Percentiles rank a stretch among this genome's conserved stretches.
Conservation (phyloP, 2,329 filamentous ascomycete genomes). For the Raffaelea deltoideospora region DNA sequence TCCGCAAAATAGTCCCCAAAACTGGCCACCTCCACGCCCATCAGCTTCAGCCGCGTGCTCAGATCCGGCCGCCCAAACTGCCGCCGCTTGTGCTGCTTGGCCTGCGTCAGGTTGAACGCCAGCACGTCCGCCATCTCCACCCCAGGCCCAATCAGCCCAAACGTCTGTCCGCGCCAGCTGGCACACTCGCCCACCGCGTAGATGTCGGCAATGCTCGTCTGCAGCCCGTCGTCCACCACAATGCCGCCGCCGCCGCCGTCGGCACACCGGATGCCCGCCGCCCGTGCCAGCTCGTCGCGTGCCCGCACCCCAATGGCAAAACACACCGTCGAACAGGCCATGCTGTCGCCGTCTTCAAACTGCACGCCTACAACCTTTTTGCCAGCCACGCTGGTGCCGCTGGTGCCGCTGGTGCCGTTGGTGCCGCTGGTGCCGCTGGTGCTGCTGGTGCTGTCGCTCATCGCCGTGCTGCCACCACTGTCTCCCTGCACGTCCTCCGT, state of each 20-base stretch:
- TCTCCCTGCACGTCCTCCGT: conserved; percentile 37
- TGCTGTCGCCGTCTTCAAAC: conserved; percentile 66
- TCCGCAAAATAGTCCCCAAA: conserved; percentile 93
- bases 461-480: too few relatives aligned
- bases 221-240: conserved; percentile 49
- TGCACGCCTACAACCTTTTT: conserved; percentile 57
- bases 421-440: too few relatives aligned
- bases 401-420: too few relatives aligned
- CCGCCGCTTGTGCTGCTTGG: conserved; percentile 48
- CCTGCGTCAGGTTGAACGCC: conserved; percentile 79
- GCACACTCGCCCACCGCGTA: conserved; percentile 88
- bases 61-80: conserved; percentile 51
- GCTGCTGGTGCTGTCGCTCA: too few relatives aligned
- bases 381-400: too few relatives aligned
- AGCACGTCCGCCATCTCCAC: conserved; percentile 89
- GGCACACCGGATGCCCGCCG: conserved; percentile 56
- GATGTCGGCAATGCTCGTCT: conserved; percentile 55
- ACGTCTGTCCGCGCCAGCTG: conserved; percentile 76
- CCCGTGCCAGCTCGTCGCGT: conserved; percentile 59
- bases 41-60: conserved; percentile 80
- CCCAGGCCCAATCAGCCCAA: conserved; percentile 76
- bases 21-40: conserved; percentile 82
- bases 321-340: conserved; percentile 68
- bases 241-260: conserved; percentile 62
- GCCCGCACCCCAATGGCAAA: conserved; percentile 81